Conservation (phyloP, 441 rosid species). For the Adansonia grandidieri region DNA sequence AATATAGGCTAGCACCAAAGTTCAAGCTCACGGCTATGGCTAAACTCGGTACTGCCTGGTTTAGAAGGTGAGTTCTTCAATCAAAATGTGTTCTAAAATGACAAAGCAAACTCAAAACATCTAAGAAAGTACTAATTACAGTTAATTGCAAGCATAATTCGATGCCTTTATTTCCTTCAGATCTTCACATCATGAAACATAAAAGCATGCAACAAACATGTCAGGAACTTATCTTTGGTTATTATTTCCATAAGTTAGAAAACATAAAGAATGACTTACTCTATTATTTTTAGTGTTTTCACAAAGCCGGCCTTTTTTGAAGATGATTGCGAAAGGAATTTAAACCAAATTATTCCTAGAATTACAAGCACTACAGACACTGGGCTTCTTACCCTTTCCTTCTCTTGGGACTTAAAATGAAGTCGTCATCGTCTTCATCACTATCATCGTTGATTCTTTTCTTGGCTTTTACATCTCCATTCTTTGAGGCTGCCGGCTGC, state of each 20-base stretch:
- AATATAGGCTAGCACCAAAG: not conserved
- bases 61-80: conserved; percentile 15
- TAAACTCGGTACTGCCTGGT: not conserved
- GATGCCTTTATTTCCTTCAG: conserved; percentile 6
- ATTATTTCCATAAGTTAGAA: conserved; percentile 35
- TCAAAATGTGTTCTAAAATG: conserved; percentile 11
- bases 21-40: not conserved
- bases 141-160: not conserved
- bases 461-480: conserved; percentile 65
- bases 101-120: conserved; percentile 2
- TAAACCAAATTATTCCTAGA: conserved; percentile 30
- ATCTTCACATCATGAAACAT: conserved; percentile 20
- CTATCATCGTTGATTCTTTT: conserved; percentile 52
- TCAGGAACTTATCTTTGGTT: conserved; percentile 32
- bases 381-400: conserved; percentile 59
- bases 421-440: conserved; percentile 51
- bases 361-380: conserved; percentile 27
- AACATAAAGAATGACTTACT: conserved; percentile 38
- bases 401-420: conserved; percentile 65
- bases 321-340: conserved; percentile 26
- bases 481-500: conserved; percentile 54
- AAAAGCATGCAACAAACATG: conserved; percentile 2
- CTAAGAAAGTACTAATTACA: not conserved
- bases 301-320: conserved; percentile 25
- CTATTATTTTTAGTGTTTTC: conserved; percentile 20